These are phyloP conservation scores for Strombidium stylifer DNA, from an alignment of 73 alveolate genomes.

Conservation along the genomic window DNA sequence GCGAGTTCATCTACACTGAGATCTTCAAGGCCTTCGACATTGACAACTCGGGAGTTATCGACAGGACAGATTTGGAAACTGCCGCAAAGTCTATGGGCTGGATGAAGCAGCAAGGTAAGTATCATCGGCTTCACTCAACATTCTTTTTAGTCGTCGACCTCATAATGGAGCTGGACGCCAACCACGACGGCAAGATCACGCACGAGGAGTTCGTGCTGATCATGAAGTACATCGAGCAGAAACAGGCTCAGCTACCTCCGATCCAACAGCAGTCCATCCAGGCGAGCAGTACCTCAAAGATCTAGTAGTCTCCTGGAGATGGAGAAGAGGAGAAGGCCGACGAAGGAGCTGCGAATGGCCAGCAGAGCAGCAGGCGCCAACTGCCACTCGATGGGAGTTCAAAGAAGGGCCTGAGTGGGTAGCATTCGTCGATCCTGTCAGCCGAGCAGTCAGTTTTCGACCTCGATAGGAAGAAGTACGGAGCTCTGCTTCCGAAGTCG, in stretches of 20 bases:
- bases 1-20: slow-evolving; percentile 1
- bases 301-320: background rate
- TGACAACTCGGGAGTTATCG: slow-evolving; percentile 29
- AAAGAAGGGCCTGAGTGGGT: background rate
- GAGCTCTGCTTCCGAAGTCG: slow-evolving; percentile 34
- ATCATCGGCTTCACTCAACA: background rate
- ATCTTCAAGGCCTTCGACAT: slow-evolving; percentile 11
- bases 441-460: too few relatives aligned
- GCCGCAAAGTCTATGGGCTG: slow-evolving; percentile 30
- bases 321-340: too few relatives aligned
- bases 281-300: background rate
- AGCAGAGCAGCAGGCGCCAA: background rate
- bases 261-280: background rate
- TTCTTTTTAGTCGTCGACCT: slow-evolving; percentile 9
- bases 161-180: slow-evolving; percentile 27
- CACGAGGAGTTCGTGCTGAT: slow-evolving; percentile 50
- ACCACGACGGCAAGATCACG: slow-evolving; percentile 54
- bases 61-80: slow-evolving; percentile 13
- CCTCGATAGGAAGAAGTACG: background rate
- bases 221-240: slow-evolving; percentile 51
- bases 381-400: background rate
- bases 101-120: slow-evolving; percentile 13
- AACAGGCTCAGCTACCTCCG: slow-evolving; percentile 9
- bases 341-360: too few relatives aligned
- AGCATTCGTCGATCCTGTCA: too few relatives aligned